Evolutionary conservation across 495 filamentous ascomycete genomes (phyloP).

Genomic region (Aspergillus nanangensis): DNA sequence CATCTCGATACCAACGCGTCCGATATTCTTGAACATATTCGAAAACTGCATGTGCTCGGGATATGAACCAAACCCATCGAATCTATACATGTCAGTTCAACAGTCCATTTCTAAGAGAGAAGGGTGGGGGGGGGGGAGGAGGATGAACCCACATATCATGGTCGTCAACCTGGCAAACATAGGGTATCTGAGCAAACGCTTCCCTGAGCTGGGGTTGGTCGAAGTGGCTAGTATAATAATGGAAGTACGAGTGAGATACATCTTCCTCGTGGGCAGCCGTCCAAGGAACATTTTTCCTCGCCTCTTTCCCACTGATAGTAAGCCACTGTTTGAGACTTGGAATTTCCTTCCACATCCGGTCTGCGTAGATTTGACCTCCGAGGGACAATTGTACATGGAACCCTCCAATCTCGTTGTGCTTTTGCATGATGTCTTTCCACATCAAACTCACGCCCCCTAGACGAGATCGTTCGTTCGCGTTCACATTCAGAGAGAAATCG

Average conservation of each 20-base stretch:
- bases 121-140: not conserved
- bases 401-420: constrained; percentile 91
- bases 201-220: constrained; percentile 92
- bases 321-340: constrained; percentile 92
- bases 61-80: constrained; percentile 97
- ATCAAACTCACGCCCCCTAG: constrained; percentile 88
- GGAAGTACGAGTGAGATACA: constrained; percentile 92
- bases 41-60: constrained; percentile 98
- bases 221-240: constrained; percentile 97
- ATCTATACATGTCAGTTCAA: constrained; percentile 47
- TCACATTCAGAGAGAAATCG: constrained; percentile 85
- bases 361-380: constrained; percentile 93
- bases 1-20: constrained; percentile 95
- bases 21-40: constrained; percentile 97
- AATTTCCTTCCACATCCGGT: constrained; percentile 94
- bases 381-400: constrained; percentile 92
- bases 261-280: constrained; percentile 93
- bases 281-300: constrained; percentile 84
- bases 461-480: constrained; percentile 74
- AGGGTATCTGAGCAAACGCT: constrained; percentile 95
- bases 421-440: constrained; percentile 99
- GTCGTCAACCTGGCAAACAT: constrained; percentile 88
- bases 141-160: constrained; percentile 81
- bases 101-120: not conserved
- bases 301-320: constrained; percentile 82